Percentiles rank a stretch among this genome's conserved stretches.
phyloP scores from a whole-genome alignment of 306 rosid species.

The Vicia sativa region DNA sequence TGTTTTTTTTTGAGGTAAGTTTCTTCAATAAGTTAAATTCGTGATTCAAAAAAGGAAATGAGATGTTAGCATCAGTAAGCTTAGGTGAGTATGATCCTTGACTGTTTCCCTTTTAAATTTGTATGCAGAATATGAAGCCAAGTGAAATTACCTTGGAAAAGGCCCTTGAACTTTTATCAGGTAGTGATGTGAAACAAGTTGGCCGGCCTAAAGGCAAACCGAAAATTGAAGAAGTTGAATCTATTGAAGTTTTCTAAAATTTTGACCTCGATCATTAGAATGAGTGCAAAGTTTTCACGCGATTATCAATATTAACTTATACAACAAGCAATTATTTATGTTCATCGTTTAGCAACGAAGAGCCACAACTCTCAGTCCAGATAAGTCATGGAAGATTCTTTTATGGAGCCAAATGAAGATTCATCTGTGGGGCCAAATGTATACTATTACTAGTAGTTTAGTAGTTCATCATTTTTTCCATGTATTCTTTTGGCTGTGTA shows the following conservation, averaged over 20 bases:
- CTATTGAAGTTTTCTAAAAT: constrained; percentile 53
- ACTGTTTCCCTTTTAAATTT: constrained; percentile 18
- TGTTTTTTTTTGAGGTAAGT: not conserved
- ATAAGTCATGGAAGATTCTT: constrained; percentile 27
- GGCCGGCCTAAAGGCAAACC: constrained; percentile 74
- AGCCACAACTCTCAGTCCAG: constrained; percentile 13
- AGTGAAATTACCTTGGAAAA: constrained; percentile 59
- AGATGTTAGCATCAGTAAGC: not conserved
- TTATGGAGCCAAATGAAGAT: constrained; percentile 24
- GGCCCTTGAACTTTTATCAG: constrained; percentile 69
- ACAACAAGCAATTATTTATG: not conserved
- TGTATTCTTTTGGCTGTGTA: constrained; percentile 2
- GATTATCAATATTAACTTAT: constrained; percentile 8
- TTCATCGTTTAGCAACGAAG: not conserved
- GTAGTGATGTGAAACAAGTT: constrained; percentile 47
- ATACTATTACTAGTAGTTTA: not conserved
- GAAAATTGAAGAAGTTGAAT: constrained; percentile 57
- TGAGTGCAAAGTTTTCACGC: constrained; percentile 16
- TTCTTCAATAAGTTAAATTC: not conserved
- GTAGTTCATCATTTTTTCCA: constrained; percentile 31
- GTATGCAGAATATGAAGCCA: constrained; percentile 64
- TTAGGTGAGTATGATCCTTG: constrained; percentile 17
- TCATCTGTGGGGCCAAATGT: constrained; percentile 20
- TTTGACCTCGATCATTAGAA: not conserved
- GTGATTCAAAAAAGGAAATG: too few species aligned